Evolutionary conservation across 1,284 basidiomycete species (phyloP), one percentile per base, ranked within the genome.

Genomic region (Malassezia brasiliensis): DNA sequence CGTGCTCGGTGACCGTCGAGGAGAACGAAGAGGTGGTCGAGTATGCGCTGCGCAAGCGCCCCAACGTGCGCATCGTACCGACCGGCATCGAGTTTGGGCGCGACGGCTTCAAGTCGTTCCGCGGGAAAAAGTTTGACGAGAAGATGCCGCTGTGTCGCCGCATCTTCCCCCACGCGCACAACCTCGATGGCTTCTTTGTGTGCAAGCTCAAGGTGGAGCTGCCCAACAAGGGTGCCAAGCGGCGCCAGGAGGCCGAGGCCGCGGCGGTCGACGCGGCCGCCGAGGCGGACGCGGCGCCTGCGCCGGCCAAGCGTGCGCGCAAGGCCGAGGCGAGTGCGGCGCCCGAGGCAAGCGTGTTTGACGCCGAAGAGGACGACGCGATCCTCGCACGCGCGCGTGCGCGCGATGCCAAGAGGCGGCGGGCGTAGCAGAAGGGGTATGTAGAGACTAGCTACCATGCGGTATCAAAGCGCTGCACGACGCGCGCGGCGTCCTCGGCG

Each of bases 21-120:
- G 94, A 99, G 79, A 91, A 99, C 79, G 94, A 99, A 77, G 84
- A 88, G 5, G 93, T 98, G 15, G 89, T 99, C 17, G 88, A 96
- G 76, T 99, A 99, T 72, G 94, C 94, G n/a, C 81, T 99, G 53
- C 84, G 86, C 63, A 96, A 99, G 77, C 83, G 94, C 34, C 87
- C 91, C n/a, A 86, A 98, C 74, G 88, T 87, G 64, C 86, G 85
- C 76, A 84, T 99, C 40, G 90, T 98, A 47, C 87, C 90, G 47
- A 89, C 90, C 0, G 91, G 90, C 1, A 81, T 99, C 45, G 85
- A 86, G 68, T 96, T 99, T 75, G 94, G 94, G 51, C 82, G 86
- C 22, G 87, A 89, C 68, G 94, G 93, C 10, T 96, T 88, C 78
- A 88, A 85, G 46, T 82, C 81, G 53, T 96, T 86, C 79, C 84